Conservation (phyloP, 2,329 filamentous ascomycete genomes). For the Chaetothyriales sp. region DNA sequence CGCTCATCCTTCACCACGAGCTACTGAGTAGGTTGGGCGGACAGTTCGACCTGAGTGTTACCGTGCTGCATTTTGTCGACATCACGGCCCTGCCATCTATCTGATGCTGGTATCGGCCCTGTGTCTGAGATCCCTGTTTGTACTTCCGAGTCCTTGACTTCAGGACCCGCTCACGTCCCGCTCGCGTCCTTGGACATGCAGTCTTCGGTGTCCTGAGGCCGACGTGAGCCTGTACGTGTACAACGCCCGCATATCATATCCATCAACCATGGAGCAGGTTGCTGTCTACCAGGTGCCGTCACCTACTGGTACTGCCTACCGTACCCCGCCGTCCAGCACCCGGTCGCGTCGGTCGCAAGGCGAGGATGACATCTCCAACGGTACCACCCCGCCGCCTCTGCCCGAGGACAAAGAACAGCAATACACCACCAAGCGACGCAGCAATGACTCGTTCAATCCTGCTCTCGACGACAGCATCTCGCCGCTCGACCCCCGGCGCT, state of each 20-base stretch:
- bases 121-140: background rate
- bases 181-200: background rate
- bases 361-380: slow-evolving; percentile 36
- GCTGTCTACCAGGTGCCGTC: slow-evolving; percentile 49
- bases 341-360: slow-evolving; percentile 50
- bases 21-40: background rate
- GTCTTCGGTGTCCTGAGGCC: background rate
- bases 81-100: background rate
- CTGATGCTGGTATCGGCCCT: background rate
- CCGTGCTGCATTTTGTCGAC: background rate
- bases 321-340: slow-evolving; percentile 43
- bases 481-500: slow-evolving; percentile 73
- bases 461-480: slow-evolving; percentile 50
- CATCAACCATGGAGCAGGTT: slow-evolving; percentile 16
- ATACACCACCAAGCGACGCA: slow-evolving; percentile 24
- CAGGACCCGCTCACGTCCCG: background rate
- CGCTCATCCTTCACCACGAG: background rate
- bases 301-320: slow-evolving; percentile 55
- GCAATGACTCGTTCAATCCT: slow-evolving; percentile 23
- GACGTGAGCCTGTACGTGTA: background rate
- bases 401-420: slow-evolving; percentile 22
- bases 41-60: background rate
- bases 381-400: slow-evolving; percentile 41
- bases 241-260: background rate
- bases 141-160: background rate